A percentile compares a stretch with the other conserved stretches of the same genome.
These are phyloP conservation scores for Haematococcus lacustris DNA, from an alignment of 139 green algal genomes.

Conservation along the genomic window DNA sequence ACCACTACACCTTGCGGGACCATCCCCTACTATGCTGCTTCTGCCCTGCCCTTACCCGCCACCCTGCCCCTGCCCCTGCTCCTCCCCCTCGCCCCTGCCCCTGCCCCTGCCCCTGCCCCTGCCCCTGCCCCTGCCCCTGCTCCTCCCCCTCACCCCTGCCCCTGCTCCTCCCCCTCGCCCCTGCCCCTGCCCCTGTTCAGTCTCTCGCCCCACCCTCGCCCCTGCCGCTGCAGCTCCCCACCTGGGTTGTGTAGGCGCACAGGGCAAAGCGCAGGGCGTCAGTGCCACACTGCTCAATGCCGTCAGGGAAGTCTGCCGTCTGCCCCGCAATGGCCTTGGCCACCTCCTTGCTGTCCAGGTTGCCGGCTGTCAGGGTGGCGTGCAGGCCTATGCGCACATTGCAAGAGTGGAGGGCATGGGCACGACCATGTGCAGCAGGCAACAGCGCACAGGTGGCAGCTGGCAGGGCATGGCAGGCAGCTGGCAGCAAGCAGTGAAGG, in stretches of 20 bases:
- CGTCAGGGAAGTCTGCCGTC: slow-evolving; percentile 89
- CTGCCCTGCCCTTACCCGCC: too few relatives aligned
- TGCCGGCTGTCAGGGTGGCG: slow-evolving; percentile 57
- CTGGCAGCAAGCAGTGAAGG: neutral
- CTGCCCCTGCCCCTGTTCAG: neutral
- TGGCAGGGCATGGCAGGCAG: neutral
- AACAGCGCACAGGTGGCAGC: neutral
- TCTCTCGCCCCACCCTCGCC: neutral
- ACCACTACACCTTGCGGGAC: too few relatives aligned
- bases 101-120: neutral
- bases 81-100: neutral
- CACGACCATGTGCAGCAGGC: neutral
- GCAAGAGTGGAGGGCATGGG: neutral
- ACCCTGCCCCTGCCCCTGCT: too few relatives aligned
- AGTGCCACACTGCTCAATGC: slow-evolving; percentile 95
- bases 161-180: neutral
- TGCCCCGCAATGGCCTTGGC: slow-evolving; percentile 75
- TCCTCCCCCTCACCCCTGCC: neutral
- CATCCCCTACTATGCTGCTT: too few relatives aligned
- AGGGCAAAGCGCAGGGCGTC: slow-evolving; percentile 90
- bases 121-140: neutral
- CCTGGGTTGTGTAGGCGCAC: slow-evolving; percentile 88
- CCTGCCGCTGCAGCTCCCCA: too few relatives aligned
- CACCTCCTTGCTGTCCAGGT: slow-evolving; percentile 86
- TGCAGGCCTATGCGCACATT: slow-evolving; percentile 30